Percentiles rank a stretch among this genome's conserved stretches.
These are phyloP conservation scores for Lotus japonicus DNA, from an alignment of 306 rosid genomes.

Conservation along the genomic window DNA sequence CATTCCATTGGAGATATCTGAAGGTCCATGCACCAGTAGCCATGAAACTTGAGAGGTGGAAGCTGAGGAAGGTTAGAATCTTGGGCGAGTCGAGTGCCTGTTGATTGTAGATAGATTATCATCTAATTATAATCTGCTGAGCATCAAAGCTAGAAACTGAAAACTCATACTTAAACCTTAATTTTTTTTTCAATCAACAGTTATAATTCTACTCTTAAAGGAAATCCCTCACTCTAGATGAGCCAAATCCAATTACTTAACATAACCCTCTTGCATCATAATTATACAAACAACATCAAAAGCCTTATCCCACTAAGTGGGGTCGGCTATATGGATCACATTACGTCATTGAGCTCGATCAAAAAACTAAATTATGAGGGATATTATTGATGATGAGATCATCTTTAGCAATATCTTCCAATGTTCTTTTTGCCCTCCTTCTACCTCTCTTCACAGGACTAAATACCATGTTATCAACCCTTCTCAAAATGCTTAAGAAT, in stretches of 20 bases:
- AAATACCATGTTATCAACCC: too few species aligned
- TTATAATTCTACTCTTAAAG: too few species aligned
- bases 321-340: too few species aligned
- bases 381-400: too few species aligned
- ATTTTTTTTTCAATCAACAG: not conserved
- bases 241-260: not conserved
- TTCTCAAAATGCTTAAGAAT: not conserved
- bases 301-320: too few species aligned
- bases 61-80: constrained; percentile 67
- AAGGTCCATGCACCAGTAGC: constrained; percentile 63
- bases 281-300: not conserved
- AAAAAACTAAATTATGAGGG: too few species aligned
- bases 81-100: constrained; percentile 48
- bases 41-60: constrained; percentile 55
- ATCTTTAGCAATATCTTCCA: too few species aligned
- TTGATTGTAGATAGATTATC: constrained; percentile 73
- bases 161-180: constrained; percentile 51
- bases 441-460: too few species aligned
- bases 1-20: constrained; percentile 70
- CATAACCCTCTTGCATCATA: too few species aligned
- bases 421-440: too few species aligned
- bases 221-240: too few species aligned
- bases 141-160: constrained; percentile 79
- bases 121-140: constrained; percentile 51
- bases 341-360: too few species aligned